phyloP scores from a whole-genome alignment of 2,329 filamentous ascomycete genomes.

The Fusarium torulosum region DNA sequence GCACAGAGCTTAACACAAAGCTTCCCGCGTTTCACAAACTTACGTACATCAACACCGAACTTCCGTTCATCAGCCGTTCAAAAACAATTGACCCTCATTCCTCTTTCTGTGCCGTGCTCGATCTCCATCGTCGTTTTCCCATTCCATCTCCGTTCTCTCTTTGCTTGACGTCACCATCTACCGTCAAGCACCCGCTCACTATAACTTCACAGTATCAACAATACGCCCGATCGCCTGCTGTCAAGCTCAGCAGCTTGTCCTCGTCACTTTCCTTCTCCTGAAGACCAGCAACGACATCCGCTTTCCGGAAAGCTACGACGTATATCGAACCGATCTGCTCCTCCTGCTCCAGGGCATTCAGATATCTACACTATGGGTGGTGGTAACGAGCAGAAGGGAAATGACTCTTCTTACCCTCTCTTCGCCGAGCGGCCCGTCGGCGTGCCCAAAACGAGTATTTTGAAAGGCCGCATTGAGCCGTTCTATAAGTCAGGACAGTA shows the following conservation, averaged over 20 bases:
- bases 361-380: slow-evolving; percentile 64
- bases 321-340: slow-evolving; percentile 55
- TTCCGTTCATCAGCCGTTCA: slow-evolving; percentile 16
- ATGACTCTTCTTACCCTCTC: slow-evolving; percentile 63
- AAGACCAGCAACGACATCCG: slow-evolving; percentile 35
- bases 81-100: slow-evolving; percentile 16
- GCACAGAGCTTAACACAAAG: slow-evolving; percentile 36
- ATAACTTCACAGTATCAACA: slow-evolving; percentile 37
- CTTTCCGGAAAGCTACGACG: slow-evolving; percentile 48
- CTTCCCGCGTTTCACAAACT: slow-evolving; percentile 32
- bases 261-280: slow-evolving; percentile 42
- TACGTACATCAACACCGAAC: slow-evolving; percentile 20
- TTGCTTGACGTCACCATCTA: slow-evolving; percentile 23
- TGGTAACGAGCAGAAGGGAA: slow-evolving; percentile 58
- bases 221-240: slow-evolving; percentile 44
- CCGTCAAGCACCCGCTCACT: slow-evolving; percentile 37
- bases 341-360: slow-evolving; percentile 50
- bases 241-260: slow-evolving; percentile 44
- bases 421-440: slow-evolving; percentile 70
- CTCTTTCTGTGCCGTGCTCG: slow-evolving; percentile 3
- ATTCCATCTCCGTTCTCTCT: background rate
- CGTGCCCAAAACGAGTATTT: slow-evolving; percentile 86
- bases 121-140: slow-evolving; percentile 5
- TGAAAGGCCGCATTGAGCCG: slow-evolving; percentile 83
- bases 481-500: slow-evolving; percentile 87